phyloP scores from a whole-genome alignment of 345 rosid genomes.

The Lumnitzera racemosa region DNA sequence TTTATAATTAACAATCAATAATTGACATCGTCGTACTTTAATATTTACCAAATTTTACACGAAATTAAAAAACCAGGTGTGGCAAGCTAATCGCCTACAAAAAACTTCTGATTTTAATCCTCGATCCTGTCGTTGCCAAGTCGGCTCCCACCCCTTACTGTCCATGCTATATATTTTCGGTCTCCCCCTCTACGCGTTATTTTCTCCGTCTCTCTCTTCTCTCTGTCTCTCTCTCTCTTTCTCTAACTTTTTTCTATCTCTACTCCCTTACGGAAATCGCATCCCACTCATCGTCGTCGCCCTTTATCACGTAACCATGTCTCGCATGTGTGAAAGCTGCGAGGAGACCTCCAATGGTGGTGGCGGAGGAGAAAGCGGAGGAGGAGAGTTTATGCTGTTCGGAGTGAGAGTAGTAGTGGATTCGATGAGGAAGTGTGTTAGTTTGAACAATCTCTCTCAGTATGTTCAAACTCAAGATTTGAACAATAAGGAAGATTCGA shows the following conservation, averaged over 20 bases:
- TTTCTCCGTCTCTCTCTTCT: not conserved
- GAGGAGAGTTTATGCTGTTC: constrained; percentile 75
- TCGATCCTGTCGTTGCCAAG: no score
- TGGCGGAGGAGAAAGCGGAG: constrained; percentile 15
- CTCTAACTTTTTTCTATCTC: no score
- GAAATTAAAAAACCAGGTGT: no score
- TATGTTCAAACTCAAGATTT: constrained; percentile 47
- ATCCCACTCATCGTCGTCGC: not conserved
- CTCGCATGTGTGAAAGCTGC: constrained; percentile 15
- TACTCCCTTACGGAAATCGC: no score
- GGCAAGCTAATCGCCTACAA: no score
- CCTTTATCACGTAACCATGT: constrained; percentile 6
- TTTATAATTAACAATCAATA: no score
- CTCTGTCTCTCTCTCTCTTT: not conserved
- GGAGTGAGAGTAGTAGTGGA: constrained; percentile 90
- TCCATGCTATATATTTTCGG: no score
- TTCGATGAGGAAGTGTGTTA: constrained; percentile 86
- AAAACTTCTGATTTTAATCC: no score
- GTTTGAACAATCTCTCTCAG: constrained; percentile 75
- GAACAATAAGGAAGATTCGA: constrained; percentile 17
- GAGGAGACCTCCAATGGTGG: constrained; percentile 4
- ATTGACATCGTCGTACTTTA: no score
- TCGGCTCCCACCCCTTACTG: no score
- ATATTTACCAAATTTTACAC: no score
- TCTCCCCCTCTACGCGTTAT: not conserved